These are phyloP conservation scores for Penicillium paxilli DNA, from an alignment of 495 filamentous ascomycete genomes.

Conservation along the genomic window DNA sequence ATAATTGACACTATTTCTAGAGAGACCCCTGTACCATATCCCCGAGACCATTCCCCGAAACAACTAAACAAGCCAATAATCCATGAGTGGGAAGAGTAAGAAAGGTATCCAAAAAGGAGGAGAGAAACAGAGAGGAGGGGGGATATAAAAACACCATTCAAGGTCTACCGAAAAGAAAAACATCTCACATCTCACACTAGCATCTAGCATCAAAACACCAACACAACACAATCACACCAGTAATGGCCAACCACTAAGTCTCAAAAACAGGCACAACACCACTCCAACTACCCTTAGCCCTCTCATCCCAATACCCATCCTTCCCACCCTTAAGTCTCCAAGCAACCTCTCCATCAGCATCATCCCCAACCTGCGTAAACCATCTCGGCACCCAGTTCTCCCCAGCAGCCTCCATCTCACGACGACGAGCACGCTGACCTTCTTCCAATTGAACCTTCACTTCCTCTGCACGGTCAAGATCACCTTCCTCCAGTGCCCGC, in stretches of 20 bases:
- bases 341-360: conserved; percentile 62
- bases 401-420: conserved; percentile 71
- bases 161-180: background rate
- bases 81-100: background rate
- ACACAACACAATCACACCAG: background rate
- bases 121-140: background rate
- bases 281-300: conserved; percentile 66
- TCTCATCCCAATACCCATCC: conserved; percentile 91
- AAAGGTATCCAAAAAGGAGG: background rate
- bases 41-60: too few relatives aligned
- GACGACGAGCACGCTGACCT: conserved; percentile 72
- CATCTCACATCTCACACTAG: background rate
- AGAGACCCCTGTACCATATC: too few relatives aligned
- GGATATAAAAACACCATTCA: background rate
- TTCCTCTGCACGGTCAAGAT: conserved; percentile 80
- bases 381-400: conserved; percentile 73
- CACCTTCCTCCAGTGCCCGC: conserved; percentile 77
- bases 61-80: too few relatives aligned
- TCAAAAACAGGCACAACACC: conserved; percentile 74
- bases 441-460: conserved; percentile 85
- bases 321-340: conserved; percentile 81
- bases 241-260: background rate
- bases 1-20: background rate
- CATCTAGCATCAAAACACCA: background rate
- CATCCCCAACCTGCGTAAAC: conserved; percentile 68